Percentiles rank a stretch among this genome's conserved stretches.
Conservation (phyloP, 495 filamentous ascomycete genomes). For the Hypoxylon subgilvum region DNA sequence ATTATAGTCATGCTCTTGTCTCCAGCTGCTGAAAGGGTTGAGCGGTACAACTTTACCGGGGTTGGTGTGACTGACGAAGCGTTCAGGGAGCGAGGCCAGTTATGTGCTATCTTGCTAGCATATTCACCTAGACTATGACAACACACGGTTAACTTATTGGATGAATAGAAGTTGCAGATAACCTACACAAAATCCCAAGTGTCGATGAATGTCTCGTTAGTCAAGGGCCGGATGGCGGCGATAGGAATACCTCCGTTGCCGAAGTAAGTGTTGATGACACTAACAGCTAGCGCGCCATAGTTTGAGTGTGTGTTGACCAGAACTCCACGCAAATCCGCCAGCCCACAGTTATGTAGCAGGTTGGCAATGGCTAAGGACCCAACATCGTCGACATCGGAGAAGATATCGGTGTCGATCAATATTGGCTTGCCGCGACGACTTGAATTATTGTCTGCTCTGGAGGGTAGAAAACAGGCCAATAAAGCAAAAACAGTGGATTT, state of each 20-base stretch:
- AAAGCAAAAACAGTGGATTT: background rate
- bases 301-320: slow-evolving; percentile 51
- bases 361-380: slow-evolving; percentile 46
- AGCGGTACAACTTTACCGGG: slow-evolving; percentile 52
- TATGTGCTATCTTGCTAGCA: slow-evolving; percentile 50
- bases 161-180: slow-evolving; percentile 19
- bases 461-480: background rate
- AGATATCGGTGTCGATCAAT: slow-evolving; percentile 53
- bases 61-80: slow-evolving; percentile 49
- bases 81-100: slow-evolving; percentile 45
- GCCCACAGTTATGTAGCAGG: slow-evolving; percentile 36
- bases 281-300: slow-evolving; percentile 51
- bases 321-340: slow-evolving; percentile 48
- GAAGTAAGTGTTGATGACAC: slow-evolving; percentile 52
- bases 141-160: background rate
- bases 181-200: slow-evolving; percentile 40
- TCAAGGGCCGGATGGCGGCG: slow-evolving; percentile 46
- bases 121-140: slow-evolving; percentile 29
- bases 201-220: slow-evolving; percentile 53
- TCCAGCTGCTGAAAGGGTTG: slow-evolving; percentile 40
- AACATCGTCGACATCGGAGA: slow-evolving; percentile 53
- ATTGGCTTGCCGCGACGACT: slow-evolving; percentile 12
- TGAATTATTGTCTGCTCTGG: background rate
- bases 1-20: slow-evolving; percentile 52
- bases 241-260: slow-evolving; percentile 46